phyloP scores from a whole-genome alignment of 768 basidiomycete species.

The Suillus subaureus region DNA sequence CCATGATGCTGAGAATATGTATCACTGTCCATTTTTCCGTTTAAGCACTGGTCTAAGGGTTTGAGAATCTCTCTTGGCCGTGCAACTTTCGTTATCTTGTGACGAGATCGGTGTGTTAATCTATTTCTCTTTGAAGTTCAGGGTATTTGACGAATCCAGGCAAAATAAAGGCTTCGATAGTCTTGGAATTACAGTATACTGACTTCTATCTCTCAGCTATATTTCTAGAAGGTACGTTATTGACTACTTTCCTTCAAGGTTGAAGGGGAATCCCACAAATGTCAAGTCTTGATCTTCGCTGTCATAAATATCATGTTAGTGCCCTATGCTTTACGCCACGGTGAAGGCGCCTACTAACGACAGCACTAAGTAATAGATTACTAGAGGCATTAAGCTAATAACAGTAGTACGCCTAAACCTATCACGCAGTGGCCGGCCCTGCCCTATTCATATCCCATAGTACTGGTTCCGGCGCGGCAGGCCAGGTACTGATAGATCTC shows the following conservation, averaged over 20 bases:
- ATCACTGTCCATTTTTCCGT: not conserved
- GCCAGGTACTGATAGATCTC: not conserved
- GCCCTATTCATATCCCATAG: not conserved
- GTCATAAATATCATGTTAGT: not conserved
- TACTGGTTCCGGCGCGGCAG: not conserved
- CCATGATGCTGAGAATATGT: not conserved
- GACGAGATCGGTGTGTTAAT: not conserved
- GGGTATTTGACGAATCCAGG: not conserved
- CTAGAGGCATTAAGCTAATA: not conserved
- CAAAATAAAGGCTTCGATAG: not conserved
- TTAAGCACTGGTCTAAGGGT: not conserved
- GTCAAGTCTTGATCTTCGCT: not conserved
- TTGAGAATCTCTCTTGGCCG: not conserved
- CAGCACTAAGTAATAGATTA: not conserved
- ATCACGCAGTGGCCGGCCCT: not conserved
- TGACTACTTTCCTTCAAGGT: not conserved
- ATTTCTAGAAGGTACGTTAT: not conserved
- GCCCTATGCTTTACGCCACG: not conserved
- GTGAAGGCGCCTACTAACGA: not conserved
- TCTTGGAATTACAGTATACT: not conserved
- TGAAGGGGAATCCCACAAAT: not conserved
- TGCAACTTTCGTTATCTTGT: not conserved
- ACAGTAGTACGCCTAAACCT: not conserved
- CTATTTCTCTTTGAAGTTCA: not conserved
- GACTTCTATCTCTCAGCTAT: constrained; percentile 1